Evolutionary conservation across 352 stramenopile species (phyloP).

Genomic region (Phytopythium kandeliae): DNA sequence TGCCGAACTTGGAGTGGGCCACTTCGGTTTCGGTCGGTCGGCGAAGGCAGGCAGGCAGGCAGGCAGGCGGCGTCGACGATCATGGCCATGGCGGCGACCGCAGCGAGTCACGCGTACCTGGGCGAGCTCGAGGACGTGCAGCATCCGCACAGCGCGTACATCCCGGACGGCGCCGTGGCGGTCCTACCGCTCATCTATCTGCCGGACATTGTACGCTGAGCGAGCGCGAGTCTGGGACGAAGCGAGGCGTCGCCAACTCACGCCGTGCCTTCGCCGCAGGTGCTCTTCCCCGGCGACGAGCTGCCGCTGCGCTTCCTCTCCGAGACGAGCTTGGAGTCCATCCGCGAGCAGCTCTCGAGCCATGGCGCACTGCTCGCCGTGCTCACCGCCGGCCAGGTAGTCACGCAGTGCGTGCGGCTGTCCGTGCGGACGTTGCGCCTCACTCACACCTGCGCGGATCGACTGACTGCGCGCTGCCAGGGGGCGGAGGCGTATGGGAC

Average conservation of each 20-base stretch:
- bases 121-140: slow-evolving; percentile 58
- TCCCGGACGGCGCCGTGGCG: slow-evolving; percentile 43
- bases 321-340: slow-evolving; percentile 35
- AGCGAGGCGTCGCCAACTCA: neutral
- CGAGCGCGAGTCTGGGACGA: too few species aligned
- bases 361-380: slow-evolving; percentile 56
- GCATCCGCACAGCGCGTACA: slow-evolving; percentile 36
- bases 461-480: slow-evolving; percentile 9
- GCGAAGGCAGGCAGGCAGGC: too few species aligned
- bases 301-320: slow-evolving; percentile 73
- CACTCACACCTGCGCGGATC: too few species aligned
- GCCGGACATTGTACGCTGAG: slow-evolving; percentile 58
- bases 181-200: slow-evolving; percentile 66
- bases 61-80: neutral
- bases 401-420: too few species aligned
- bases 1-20: too few species aligned
- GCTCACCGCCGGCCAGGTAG: slow-evolving; percentile 43
- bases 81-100: neutral
- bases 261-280: slow-evolving; percentile 19
- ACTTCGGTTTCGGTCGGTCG: too few species aligned
- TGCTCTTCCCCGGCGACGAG: slow-evolving; percentile 79
- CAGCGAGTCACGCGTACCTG: slow-evolving; percentile 55
- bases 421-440: too few species aligned
- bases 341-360: slow-evolving; percentile 36
- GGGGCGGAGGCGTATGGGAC: slow-evolving; percentile 41